Conservation (phyloP, 306 rosid species). For the Malus orientalis region DNA sequence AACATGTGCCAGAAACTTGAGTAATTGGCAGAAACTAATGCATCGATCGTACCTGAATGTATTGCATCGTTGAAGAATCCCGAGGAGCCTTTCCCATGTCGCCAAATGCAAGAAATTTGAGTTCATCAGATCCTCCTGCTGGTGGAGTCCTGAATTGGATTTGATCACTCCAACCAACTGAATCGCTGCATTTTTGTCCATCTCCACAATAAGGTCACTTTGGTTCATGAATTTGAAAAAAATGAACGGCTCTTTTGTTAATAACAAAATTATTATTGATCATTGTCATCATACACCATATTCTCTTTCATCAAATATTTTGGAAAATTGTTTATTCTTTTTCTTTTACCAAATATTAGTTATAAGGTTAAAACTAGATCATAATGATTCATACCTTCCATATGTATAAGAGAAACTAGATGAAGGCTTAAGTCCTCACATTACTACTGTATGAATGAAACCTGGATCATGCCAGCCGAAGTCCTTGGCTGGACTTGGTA, state of each 20-base stretch:
- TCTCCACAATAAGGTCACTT: no score
- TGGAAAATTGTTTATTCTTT: not conserved
- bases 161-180: conserved; percentile 67
- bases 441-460: conserved; percentile 72
- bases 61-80: conserved; percentile 68
- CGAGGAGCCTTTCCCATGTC: conserved; percentile 95
- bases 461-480: conserved; percentile 99
- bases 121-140: conserved; percentile 59
- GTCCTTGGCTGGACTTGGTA: conserved; percentile 75
- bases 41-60: conserved; percentile 56
- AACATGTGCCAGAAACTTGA: no score
- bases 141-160: conserved; percentile 65
- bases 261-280: not conserved
- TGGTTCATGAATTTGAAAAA: not conserved
- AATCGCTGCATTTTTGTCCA: conserved; percentile 29
- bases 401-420: conserved; percentile 48
- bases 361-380: no score
- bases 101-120: conserved; percentile 62
- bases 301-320: not conserved
- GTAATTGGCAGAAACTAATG: not conserved
- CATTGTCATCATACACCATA: not conserved
- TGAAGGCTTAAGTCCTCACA: conserved; percentile 74
- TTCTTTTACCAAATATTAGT: not conserved
- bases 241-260: not conserved
- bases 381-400: conserved; percentile 54